Conservation (phyloP, 148 eudicot genomes). For the Amaranthus cruentus region DNA sequence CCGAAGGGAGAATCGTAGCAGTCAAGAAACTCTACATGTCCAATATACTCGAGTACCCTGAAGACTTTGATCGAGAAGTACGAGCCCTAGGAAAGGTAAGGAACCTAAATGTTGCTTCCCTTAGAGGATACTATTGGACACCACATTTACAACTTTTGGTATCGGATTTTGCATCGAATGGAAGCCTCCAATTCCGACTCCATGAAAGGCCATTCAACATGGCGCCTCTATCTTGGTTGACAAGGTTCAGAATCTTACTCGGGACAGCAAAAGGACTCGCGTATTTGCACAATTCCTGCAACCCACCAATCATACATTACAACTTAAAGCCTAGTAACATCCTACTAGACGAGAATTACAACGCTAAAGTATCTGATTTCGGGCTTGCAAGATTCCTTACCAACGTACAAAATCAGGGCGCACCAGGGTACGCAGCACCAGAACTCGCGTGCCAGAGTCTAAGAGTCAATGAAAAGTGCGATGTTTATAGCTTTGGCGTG, state of each 20-base stretch:
- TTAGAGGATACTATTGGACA: constrained; percentile 92
- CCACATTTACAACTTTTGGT: constrained; percentile 77
- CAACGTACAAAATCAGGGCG: constrained; percentile 65
- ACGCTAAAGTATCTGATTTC: constrained; percentile 74
- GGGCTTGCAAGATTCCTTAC: constrained; percentile 63
- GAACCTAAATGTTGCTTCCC: constrained; percentile 56
- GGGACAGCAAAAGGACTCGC: constrained; percentile 89
- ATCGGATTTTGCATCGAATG: constrained; percentile 59
- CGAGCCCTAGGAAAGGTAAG: constrained; percentile 66
- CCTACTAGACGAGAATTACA: constrained; percentile 62
- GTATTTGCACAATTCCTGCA: constrained; percentile 76
- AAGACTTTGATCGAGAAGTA: constrained; percentile 78
- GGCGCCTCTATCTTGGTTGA: constrained; percentile 62
- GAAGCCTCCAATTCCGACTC: constrained; percentile 61
- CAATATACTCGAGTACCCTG: constrained; percentile 57
- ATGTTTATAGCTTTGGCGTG: constrained; percentile 85
- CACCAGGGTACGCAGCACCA: constrained; percentile 86
- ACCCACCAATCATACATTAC: constrained; percentile 84
- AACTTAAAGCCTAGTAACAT: constrained; percentile 82
- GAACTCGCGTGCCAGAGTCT: constrained; percentile 85
- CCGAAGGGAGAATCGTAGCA: constrained; percentile 48
- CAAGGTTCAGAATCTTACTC: constrained; percentile 61
- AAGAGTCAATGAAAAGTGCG: constrained; percentile 87
- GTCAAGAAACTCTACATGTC: constrained; percentile 66
- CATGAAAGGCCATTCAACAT: constrained; percentile 44